These are phyloP conservation scores for Oehlia diaphana DNA, from an alignment of 192 early-diverging fungal genomes.

Conservation along the genomic window DNA sequence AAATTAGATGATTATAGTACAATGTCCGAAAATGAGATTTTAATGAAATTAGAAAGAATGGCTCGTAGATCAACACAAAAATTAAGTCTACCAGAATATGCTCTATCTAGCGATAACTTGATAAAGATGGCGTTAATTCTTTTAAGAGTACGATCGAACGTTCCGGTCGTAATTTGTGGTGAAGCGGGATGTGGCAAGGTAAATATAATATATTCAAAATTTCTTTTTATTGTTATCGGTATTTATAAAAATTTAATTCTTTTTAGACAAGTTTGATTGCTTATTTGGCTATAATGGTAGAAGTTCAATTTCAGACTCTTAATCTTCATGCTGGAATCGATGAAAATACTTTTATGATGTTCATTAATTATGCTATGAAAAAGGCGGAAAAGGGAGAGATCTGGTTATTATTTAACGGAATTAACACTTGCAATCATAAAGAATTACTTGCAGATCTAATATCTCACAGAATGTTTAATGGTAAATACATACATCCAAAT, in stretches of 20 bases:
- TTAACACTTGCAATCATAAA: constrained; percentile 20
- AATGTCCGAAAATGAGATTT: not conserved
- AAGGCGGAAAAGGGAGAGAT: not conserved
- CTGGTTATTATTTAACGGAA: constrained; percentile 24
- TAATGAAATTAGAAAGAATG: constrained; percentile 1
- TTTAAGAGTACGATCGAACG: not conserved
- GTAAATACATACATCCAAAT: constrained; percentile 11
- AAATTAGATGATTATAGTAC: not conserved
- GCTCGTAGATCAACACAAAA: constrained; percentile 12
- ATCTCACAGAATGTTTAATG: not conserved
- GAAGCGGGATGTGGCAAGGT: not conserved
- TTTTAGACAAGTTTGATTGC: constrained; percentile 25
- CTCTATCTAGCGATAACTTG: not conserved
- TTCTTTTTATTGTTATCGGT: not conserved
- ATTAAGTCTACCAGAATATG: not conserved
- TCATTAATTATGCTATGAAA: too few relatives aligned
- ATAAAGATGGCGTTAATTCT: constrained; percentile 26
- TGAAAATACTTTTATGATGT: too few relatives aligned
- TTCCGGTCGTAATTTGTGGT: constrained; percentile 24
- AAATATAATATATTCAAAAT: not conserved
- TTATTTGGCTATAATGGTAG: not conserved
- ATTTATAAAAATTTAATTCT: not conserved
- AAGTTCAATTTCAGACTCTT: too few relatives aligned
- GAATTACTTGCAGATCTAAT: constrained; percentile 17
- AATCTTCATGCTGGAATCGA: too few relatives aligned